Base-by-base conservation (phyloP, 2,329 filamentous ascomycete species). In the Aspergillus candidus region DNA sequence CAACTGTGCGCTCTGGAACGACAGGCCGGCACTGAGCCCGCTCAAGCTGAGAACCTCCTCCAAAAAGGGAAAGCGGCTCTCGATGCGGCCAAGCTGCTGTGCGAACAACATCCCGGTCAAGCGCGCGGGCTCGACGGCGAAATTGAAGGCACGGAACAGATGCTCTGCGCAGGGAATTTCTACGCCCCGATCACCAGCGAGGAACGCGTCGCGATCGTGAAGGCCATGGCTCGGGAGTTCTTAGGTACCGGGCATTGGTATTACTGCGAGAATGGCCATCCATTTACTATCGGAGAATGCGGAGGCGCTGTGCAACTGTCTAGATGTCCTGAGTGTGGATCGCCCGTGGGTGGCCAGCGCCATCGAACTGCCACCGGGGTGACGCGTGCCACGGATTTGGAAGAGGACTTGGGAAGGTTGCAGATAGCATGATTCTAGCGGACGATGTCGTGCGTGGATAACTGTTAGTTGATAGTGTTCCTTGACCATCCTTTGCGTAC, bases 261-360 rank as follows among this genome's bases (percentile, higher is more conserved):
- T 43, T 62, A 66, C 42, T 69, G 67, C 45, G 46, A 33, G n/a
- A 67, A 68, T 36, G 57, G 61, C 0, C 65, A 69, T 52, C 65
- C 63, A 3, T 83, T 86, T 50, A 78, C 80, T 0, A 72, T 85
- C 29, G 81, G 80, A 1, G 78, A 85, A 47, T 84, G 82, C 54
- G 82, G 82, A 1, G 78, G 79, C 72, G 78, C 82, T 0, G 83
- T 84, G 78, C 48, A 86, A 58, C 43, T 55, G 13, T 74, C 81
- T 1, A 60, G 60, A 2, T 88, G 84, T 51, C 81, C 83, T 0
- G 75, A 86, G 49, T 88, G 83, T 50, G 74, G 71, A 2, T 70
- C 71, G 1, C 48, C 61, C 0, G 72, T 86, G 27, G 82, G 82
- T 2, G 82, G 83, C 0, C 56, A 53, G 36, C 8, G 72, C 32